Base-by-base conservation (phyloP, 2,329 filamentous ascomycete species). In the Ceratocystis alfenasii region DNA sequence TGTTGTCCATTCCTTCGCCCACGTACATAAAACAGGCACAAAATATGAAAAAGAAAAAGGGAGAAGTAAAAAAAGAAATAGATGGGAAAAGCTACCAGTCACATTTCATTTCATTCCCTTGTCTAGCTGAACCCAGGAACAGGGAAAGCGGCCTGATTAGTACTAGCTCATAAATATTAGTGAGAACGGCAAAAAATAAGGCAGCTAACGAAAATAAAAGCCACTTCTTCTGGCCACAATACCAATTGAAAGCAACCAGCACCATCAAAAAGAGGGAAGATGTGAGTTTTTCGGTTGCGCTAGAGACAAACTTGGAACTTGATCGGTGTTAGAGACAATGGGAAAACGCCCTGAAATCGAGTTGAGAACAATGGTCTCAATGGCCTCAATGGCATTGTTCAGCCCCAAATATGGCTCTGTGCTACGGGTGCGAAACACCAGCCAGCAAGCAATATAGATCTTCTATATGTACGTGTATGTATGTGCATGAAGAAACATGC, bases 81-180 rank as follows among this genome's bases (percentile, higher is more conserved):
- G 1, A 53, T n/a, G 22, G n/a, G 22, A 5, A 55, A 55, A 55
- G 50, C 20, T 25, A 55, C 25, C 6, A 28, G 28, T 57, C 53
- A 57, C 15, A 33, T 57, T 57, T 57, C 25, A 57, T 57, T 57
- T 57, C 53, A 57, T 33, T 57, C 33, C 53, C 53, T 30, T 57
- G 53, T 30, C 53, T 28, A 57, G 53, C 53, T 57, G 53, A 57
- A 33, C 22, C 53, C 53, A 33, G 53, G 53, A 57, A 57, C 53
- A 57, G 53, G 53, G 53, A 57, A 57, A 33, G 50, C 20, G 5
- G 25, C 50, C 12, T 15, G 15, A 22, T 25, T 55, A 25, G 50
- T 25, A 30, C 50, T 22, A 25, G 50, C 25, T 25, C 50, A 22
- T 30, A 17, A 48, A 7, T n/a, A 48, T 20, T 22, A 55, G 10